Evolutionary conservation across 768 basidiomycete genomes (phyloP).

Genomic region (Serendipita sp.): DNA sequence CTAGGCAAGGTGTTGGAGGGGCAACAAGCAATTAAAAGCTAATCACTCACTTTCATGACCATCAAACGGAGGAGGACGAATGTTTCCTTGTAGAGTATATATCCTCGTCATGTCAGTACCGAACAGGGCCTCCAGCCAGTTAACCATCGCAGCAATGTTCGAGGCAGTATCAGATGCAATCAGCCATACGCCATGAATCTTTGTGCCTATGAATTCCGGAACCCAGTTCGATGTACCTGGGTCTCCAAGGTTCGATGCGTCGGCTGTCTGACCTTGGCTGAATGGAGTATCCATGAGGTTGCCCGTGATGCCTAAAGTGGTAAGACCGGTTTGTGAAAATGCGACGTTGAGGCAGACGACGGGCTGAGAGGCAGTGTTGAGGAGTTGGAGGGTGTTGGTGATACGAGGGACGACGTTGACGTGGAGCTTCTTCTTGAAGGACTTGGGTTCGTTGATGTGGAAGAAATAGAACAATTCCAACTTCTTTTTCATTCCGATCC

Average conservation of each 20-base stretch:
- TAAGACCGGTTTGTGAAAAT: conserved; percentile 13
- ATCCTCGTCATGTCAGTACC: conserved; percentile 27
- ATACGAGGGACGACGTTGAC: background rate
- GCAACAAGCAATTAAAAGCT: background rate
- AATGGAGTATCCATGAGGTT: conserved; percentile 13
- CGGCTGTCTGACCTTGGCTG: conserved; percentile 12
- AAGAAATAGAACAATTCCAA: conserved; percentile 15
- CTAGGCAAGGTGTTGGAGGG: background rate
- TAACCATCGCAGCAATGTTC: conserved; percentile 18
- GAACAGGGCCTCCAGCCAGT: conserved; percentile 15
- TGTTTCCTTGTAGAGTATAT: conserved; percentile 22
- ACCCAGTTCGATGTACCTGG: conserved; percentile 12
- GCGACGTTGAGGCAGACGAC: conserved; percentile 15
- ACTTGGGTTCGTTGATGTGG: conserved; percentile 13
- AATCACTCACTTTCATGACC: conserved; percentile 18
- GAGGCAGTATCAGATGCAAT: conserved; percentile 31
- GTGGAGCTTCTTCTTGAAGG: conserved; percentile 12
- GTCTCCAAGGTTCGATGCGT: conserved; percentile 15
- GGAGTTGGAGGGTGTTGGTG: conserved; percentile 3
- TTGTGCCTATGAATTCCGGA: conserved; percentile 14
- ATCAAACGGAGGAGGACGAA: conserved; percentile 16
- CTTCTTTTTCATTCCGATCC: conserved; percentile 17
- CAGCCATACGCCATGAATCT: conserved; percentile 34
- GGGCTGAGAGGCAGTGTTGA: conserved; percentile 10
- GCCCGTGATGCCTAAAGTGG: conserved; percentile 13